Evolutionary conservation across 768 basidiomycete genomes (phyloP).

Genomic region (Kwoniella dendrophila): DNA sequence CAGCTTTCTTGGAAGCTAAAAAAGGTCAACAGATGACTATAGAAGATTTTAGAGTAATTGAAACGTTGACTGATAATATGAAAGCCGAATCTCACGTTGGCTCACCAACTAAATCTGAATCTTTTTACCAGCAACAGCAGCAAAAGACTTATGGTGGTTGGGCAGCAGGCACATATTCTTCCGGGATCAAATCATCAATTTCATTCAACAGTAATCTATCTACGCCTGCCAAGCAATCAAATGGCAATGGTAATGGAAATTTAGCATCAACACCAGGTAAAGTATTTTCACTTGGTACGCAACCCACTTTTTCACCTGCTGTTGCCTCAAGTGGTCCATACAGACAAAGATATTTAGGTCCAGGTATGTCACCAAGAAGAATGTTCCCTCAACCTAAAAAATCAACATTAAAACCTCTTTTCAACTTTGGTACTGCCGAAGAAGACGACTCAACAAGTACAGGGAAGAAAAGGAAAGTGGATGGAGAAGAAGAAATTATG

Average conservation of each 20-base stretch:
- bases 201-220: slow-evolving; percentile 6
- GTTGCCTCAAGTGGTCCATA: slow-evolving; percentile 15
- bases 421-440: slow-evolving; percentile 13
- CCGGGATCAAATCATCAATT: slow-evolving; percentile 6
- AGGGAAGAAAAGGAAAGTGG: slow-evolving; percentile 16
- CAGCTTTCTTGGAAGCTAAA: slow-evolving; percentile 43
- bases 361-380: slow-evolving; percentile 37
- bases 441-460: slow-evolving; percentile 7
- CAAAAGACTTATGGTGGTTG: slow-evolving; percentile 25
- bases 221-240: slow-evolving; percentile 11
- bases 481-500: slow-evolving; percentile 16
- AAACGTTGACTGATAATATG: slow-evolving; percentile 36
- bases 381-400: slow-evolving; percentile 26
- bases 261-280: slow-evolving; percentile 10
- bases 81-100: slow-evolving; percentile 32
- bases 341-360: slow-evolving; percentile 26
- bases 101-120: slow-evolving; percentile 2
- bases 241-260: not conserved
- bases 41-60: slow-evolving; percentile 41
- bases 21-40: slow-evolving; percentile 31
- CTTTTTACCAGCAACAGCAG: not conserved
- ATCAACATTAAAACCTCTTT: slow-evolving; percentile 28
- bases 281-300: slow-evolving; percentile 18
- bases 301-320: not conserved
- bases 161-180: slow-evolving; percentile 32